Percentiles rank a stretch among this genome's conserved stretches.
phyloP scores from a whole-genome alignment of 768 basidiomycete genomes.

The Cystofilobasidium macerans region DNA sequence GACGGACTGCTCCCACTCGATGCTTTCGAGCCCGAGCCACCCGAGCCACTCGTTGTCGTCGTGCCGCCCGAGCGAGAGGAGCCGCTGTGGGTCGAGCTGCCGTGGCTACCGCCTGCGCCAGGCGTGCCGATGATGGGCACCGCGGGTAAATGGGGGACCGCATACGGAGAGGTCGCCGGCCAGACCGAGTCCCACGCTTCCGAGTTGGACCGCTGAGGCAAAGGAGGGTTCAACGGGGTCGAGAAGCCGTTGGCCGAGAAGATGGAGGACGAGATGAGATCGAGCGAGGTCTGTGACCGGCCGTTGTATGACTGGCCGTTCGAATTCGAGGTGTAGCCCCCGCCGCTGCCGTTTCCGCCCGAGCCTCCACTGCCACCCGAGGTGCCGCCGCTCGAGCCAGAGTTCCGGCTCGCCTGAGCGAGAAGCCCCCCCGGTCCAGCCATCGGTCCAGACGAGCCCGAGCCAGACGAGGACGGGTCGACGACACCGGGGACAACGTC shows the following conservation, averaged over 20 bases:
- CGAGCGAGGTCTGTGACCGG: constrained; percentile 1
- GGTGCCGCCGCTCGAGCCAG: not conserved
- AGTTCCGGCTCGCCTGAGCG: too few relatives aligned
- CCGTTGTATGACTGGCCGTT: not conserved
- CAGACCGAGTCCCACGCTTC: constrained; percentile 27
- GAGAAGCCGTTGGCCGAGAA: constrained; percentile 4
- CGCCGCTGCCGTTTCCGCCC: not conserved
- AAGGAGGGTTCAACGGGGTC: constrained; percentile 5
- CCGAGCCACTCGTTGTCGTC: not conserved
- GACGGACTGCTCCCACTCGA: not conserved
- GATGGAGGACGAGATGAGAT: constrained; percentile 9
- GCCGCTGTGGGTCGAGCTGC: not conserved
- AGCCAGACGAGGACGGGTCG: not conserved
- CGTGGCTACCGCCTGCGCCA: not conserved
- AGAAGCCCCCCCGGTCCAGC: too few relatives aligned
- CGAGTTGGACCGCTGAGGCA: constrained; percentile 6
- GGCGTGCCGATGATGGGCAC: too few relatives aligned
- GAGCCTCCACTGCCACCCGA: not conserved
- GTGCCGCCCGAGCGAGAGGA: not conserved
- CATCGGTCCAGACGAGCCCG: too few relatives aligned
- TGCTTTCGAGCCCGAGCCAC: not conserved
- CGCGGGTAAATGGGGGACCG: constrained; percentile 19
- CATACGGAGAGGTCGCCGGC: constrained; percentile 24
- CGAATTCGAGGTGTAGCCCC: too few relatives aligned
- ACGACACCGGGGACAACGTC: not conserved